Conservation (phyloP, 129 eudicot genomes). For the Helianthus tuberosus region DNA sequence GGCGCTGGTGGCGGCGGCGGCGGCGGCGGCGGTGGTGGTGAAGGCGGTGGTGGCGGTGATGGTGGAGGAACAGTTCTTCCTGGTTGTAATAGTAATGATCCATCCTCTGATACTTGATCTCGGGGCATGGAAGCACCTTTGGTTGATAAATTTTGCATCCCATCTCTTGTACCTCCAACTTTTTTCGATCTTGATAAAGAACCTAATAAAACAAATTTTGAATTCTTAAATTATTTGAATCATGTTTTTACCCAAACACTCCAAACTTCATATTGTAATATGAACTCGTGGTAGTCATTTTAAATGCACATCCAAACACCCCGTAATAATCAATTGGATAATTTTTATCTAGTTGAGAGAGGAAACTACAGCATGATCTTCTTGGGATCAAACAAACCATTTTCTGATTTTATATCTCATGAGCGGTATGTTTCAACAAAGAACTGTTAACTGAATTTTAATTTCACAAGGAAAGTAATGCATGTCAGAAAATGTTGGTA, state of each 20-base stretch:
- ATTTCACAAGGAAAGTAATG: background rate
- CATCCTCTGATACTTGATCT: conserved; percentile 23
- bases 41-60: background rate
- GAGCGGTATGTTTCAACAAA: conserved; percentile 9
- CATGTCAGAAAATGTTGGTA: no score
- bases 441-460: background rate
- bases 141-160: conserved; percentile 13
- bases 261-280: background rate
- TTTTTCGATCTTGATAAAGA: conserved; percentile 25
- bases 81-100: conserved; percentile 17
- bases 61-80: conserved; percentile 2
- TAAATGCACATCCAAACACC: background rate
- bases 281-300: background rate
- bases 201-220: conserved; percentile 10
- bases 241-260: background rate
- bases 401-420: background rate
- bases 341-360: background rate
- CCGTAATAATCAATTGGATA: background rate
- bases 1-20: background rate
- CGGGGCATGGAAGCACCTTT: conserved; percentile 24
- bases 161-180: conserved; percentile 6
- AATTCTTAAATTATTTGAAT: background rate
- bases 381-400: conserved; percentile 7
- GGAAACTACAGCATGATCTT: conserved; percentile 3
- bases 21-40: background rate